These are phyloP conservation scores for Melastoma candidum DNA, from an alignment of 441 rosid genomes.

Conservation along the genomic window DNA sequence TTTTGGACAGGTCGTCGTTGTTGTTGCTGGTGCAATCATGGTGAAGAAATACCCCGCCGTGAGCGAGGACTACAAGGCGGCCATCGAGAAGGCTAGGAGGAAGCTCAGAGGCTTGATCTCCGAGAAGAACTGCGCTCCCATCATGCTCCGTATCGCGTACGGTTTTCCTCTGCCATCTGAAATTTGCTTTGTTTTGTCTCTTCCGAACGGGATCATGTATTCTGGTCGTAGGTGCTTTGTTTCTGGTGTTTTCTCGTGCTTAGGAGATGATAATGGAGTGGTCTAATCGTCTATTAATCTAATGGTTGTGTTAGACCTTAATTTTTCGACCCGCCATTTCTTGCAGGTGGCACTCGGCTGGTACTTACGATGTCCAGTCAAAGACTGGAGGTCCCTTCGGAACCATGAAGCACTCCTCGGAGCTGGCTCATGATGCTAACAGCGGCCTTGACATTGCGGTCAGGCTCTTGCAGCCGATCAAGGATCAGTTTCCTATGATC, in stretches of 20 bases:
- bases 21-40: conserved; percentile 23
- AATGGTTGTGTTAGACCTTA: too few species aligned
- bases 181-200: conserved; percentile 40
- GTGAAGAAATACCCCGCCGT: conserved; percentile 78
- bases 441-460: conserved; percentile 46
- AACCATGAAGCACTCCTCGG: conserved; percentile 38
- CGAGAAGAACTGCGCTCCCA: conserved; percentile 87
- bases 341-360: too few species aligned
- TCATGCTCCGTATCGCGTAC: conserved; percentile 95
- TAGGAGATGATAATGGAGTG: too few species aligned
- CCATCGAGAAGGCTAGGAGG: conserved; percentile 66
- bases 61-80: conserved; percentile 67
- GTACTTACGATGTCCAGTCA: too few species aligned
- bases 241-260: neutral
- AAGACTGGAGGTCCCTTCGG: too few species aligned
- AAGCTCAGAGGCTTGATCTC: conserved; percentile 86
- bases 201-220: neutral
- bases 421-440: conserved; percentile 45
- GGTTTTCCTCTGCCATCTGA: conserved; percentile 21
- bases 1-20: too few species aligned
- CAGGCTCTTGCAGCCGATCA: conserved; percentile 40
- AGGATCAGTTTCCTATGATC: conserved; percentile 33
- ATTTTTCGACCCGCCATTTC: too few species aligned
- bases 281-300: too few species aligned
- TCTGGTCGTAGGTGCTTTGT: conserved; percentile 23